Base-by-base conservation (phyloP, 1,139 yeast species). In the Blastobotrys elegans region DNA sequence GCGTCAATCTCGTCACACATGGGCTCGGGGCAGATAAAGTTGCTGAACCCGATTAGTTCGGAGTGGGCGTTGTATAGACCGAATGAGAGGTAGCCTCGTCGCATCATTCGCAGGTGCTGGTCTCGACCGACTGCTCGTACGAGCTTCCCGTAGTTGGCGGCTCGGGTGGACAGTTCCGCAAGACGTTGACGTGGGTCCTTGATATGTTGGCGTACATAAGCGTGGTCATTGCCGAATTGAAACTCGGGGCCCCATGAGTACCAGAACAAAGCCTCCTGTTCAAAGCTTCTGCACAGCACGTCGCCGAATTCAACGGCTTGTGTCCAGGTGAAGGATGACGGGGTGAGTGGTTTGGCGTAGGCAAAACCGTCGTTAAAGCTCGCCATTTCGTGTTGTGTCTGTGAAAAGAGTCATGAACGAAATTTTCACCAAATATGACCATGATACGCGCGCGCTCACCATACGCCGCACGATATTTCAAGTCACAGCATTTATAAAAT, bases 151-250 rank as follows among this genome's bases (percentile, higher is more conserved):
- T 43, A 43, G 8, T 11, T 21, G 18, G 16, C 17, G 11, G 40
- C 41, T n/a, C 38, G 26, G 14, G 18, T 36, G 4, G 11, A 11
- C 20, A 36, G 24, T 21, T 43, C 46, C 30, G 16, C 36, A 10
- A 43, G 36, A 20, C 36, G 26, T 2, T 36, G 31, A 20, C 46
- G 20, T 5, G 46, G 46, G 26, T 43, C 46, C 22, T 36, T 29
- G 36, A 43, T 43, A 10, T 29, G 13, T 11, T 2, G 7, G 16
- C 45, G 24, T 46, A 41, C 14, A 29, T 27, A 13, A 22, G 24
- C 26, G 40, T 44, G 37, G 45, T 47, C 51, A 7, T 31, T 30
- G 20, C 46, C 49, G 34, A 50, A 50, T 14, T 37, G 46, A 17
- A 22, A 43, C 31, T 16, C 31, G 7, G 46, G 46, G 8, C 46